These are phyloP conservation scores for Ricinus communis DNA, from an alignment of 345 rosid species.

Conservation along the genomic window DNA sequence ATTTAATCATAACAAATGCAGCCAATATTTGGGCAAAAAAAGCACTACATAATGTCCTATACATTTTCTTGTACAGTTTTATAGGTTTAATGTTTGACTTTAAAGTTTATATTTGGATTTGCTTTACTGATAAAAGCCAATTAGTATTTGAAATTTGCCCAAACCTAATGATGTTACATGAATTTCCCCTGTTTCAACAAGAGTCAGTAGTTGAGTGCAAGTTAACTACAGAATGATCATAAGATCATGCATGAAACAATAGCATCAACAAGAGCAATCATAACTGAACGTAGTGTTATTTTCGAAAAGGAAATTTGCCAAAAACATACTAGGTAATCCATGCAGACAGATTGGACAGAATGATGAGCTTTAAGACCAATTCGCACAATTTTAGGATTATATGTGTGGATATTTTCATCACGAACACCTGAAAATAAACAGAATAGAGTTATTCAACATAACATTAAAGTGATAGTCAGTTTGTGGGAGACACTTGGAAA, in stretches of 20 bases:
- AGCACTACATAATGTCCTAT: neutral
- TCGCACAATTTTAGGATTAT: conserved; percentile 86
- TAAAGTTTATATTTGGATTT: neutral
- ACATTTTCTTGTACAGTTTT: neutral
- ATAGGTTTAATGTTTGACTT: neutral
- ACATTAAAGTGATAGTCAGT: neutral
- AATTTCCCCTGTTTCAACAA: too few relatives aligned
- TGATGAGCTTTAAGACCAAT: conserved; percentile 96
- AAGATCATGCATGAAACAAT: neutral
- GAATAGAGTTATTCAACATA: conserved; percentile 2
- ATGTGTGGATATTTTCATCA: conserved; percentile 66
- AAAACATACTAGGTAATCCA: conserved; percentile 85
- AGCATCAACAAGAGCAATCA: neutral
- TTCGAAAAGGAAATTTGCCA: neutral
- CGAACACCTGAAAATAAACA: conserved; percentile 56
- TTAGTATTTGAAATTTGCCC: too few relatives aligned
- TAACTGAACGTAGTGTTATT: neutral
- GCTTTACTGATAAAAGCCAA: too few relatives aligned
- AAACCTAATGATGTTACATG: too few relatives aligned
- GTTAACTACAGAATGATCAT: neutral
- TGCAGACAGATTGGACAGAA: conserved; percentile 70
- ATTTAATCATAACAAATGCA: neutral
- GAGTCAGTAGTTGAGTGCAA: too few relatives aligned
- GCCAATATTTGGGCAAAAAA: neutral
- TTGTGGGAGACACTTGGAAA: neutral